These are phyloP conservation scores for Phellinidium pouzarii DNA, from an alignment of 1,284 basidiomycete species.

Conservation along the genomic window DNA sequence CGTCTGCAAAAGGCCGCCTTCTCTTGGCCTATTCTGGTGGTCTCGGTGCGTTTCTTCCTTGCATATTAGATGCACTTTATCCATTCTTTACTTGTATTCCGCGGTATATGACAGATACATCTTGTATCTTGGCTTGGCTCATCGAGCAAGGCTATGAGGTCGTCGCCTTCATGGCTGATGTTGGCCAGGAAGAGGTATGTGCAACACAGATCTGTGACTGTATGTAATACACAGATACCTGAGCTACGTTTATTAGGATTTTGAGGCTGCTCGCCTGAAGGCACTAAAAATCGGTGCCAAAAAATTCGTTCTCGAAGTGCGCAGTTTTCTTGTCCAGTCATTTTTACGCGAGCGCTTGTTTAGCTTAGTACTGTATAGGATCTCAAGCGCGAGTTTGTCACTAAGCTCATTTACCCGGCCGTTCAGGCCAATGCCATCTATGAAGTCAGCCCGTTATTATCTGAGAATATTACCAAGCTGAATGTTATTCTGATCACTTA, in stretches of 20 bases:
- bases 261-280: constrained; percentile 88
- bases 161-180: constrained; percentile 97
- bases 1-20: constrained; percentile 69
- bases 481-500: constrained; percentile 25
- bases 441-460: constrained; percentile 51
- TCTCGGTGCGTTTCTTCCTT: constrained; percentile 65
- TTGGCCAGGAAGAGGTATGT: constrained; percentile 91
- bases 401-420: constrained; percentile 95
- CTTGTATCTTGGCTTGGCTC: constrained; percentile 94
- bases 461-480: not conserved
- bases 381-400: constrained; percentile 92
- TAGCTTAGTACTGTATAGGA: constrained; percentile 41
- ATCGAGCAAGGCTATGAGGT: constrained; percentile 98
- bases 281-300: constrained; percentile 90
- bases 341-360: not conserved
- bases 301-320: constrained; percentile 88
- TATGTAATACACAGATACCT: constrained; percentile 2
- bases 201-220: not conserved
- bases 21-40: constrained; percentile 97
- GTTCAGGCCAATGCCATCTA: constrained; percentile 99
- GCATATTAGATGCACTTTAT: not conserved
- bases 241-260: constrained; percentile 86
- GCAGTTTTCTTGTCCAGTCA: constrained; percentile 15
- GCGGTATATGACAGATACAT: constrained; percentile 71
- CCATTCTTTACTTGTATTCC: not conserved